Conservation (phyloP, 345 rosid genomes). For the Brassica juncea region DNA sequence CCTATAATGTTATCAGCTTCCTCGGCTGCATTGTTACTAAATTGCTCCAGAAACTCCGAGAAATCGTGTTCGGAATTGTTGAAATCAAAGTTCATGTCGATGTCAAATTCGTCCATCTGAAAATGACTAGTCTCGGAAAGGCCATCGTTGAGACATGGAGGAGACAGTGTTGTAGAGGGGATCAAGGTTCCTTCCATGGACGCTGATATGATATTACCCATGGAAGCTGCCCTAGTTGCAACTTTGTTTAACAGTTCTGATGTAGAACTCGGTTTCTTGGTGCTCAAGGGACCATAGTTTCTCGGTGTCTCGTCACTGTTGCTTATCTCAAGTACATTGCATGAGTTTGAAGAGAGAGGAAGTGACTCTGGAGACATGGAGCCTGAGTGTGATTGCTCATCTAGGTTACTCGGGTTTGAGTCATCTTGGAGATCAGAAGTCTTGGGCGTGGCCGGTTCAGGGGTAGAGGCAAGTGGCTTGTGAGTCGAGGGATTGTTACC, state of each 20-base stretch:
- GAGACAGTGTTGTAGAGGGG: constrained; percentile 9
- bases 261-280: constrained; percentile 32
- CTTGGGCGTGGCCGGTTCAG: not conserved
- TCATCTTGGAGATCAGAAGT: constrained; percentile 11
- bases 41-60: constrained; percentile 28
- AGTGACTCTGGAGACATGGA: constrained; percentile 24
- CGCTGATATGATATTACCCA: constrained; percentile 24
- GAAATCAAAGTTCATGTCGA: constrained; percentile 9
- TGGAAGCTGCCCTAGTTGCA: constrained; percentile 37
- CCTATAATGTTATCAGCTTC: constrained; percentile 10
- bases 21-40: constrained; percentile 25
- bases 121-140: constrained; percentile 8
- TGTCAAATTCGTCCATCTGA: constrained; percentile 18
- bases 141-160: constrained; percentile 12
- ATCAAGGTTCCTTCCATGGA: constrained; percentile 36
- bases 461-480: constrained; percentile 43
- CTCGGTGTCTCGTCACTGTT: constrained; percentile 7
- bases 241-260: constrained; percentile 37
- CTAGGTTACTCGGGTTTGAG: not conserved
- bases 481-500: constrained; percentile 78
- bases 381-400: constrained; percentile 17
- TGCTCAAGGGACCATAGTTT: constrained; percentile 23
- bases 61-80: constrained; percentile 21
- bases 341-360: constrained; percentile 13
- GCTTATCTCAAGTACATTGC: constrained; percentile 14